These are phyloP conservation scores for Prunus fruticosa DNA, from an alignment of 306 rosid genomes.

Conservation along the genomic window DNA sequence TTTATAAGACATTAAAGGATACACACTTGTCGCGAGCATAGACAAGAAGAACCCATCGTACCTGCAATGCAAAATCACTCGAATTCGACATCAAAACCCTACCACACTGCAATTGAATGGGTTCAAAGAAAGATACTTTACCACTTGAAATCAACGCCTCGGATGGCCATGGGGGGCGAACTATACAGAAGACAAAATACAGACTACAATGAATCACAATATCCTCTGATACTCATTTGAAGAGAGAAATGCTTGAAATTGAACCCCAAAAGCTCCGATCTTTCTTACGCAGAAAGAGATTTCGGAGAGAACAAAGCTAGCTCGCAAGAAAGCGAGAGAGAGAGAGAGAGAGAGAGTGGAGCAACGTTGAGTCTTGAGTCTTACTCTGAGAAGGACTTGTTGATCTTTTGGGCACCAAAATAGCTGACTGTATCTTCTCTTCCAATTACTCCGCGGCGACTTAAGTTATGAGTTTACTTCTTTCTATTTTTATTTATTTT, in stretches of 20 bases:
- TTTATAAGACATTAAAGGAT: conserved; percentile 43
- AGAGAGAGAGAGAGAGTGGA: background rate
- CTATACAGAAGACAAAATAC: conserved; percentile 17
- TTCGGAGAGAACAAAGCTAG: conserved; percentile 11
- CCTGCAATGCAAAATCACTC: conserved; percentile 46
- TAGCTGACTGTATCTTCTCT: too few species aligned
- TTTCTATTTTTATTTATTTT: background rate
- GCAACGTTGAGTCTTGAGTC: too few species aligned
- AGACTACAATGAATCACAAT: conserved; percentile 26
- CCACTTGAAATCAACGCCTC: conserved; percentile 99
- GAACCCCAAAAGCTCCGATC: conserved; percentile 16
- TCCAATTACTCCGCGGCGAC: conserved; percentile 7
- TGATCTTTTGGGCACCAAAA: background rate
- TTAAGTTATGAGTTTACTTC: too few species aligned
- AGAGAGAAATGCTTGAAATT: conserved; percentile 29
- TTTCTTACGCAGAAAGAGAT: background rate
- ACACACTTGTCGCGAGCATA: conserved; percentile 98
- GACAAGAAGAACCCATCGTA: conserved; percentile 96
- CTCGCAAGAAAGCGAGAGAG: background rate
- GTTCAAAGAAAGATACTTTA: conserved; percentile 5
- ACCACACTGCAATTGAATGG: background rate
- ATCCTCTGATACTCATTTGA: conserved; percentile 18
- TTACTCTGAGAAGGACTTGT: background rate
- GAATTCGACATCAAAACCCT: conserved; percentile 1
- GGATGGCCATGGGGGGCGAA: conserved; percentile 60